Conservation (phyloP, 208 protist species). For the Leishmania turanica region DNA sequence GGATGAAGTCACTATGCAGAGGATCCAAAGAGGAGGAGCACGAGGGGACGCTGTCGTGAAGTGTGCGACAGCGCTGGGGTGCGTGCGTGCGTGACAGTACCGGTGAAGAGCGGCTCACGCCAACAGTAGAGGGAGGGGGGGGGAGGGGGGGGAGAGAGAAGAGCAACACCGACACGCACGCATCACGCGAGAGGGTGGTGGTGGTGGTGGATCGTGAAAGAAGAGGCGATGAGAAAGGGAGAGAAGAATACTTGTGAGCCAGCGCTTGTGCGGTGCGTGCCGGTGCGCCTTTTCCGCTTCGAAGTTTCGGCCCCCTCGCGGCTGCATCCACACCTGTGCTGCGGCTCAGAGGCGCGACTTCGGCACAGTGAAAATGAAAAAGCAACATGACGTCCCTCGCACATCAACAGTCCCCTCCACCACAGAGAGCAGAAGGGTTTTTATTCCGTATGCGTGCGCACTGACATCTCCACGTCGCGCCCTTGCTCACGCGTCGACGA, state of each 20-base stretch:
- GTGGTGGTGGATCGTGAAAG: neutral
- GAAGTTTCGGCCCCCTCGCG: too few relatives aligned
- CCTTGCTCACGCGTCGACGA: neutral
- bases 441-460: neutral
- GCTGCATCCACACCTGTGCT: neutral
- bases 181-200: neutral
- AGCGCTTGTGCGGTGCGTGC: neutral
- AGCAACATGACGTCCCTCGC: neutral
- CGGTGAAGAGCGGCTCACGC: neutral
- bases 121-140: neutral
- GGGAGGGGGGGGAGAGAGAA: too few relatives aligned
- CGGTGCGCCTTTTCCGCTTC: neutral
- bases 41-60: conserved; percentile 2
- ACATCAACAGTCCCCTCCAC: neutral
- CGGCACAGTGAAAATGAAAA: neutral
- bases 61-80: conserved; percentile 11
- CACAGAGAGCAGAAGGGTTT: neutral
- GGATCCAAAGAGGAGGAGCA: neutral
- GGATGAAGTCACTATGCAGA: neutral
- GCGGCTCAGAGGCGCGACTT: neutral
- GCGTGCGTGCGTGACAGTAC: neutral
- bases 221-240: neutral
- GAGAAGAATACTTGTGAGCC: neutral
- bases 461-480: neutral
- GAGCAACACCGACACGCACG: neutral